These are phyloP conservation scores for Phytophthora parvispora DNA, from an alignment of 352 stramenopile species.

Conservation along the genomic window DNA sequence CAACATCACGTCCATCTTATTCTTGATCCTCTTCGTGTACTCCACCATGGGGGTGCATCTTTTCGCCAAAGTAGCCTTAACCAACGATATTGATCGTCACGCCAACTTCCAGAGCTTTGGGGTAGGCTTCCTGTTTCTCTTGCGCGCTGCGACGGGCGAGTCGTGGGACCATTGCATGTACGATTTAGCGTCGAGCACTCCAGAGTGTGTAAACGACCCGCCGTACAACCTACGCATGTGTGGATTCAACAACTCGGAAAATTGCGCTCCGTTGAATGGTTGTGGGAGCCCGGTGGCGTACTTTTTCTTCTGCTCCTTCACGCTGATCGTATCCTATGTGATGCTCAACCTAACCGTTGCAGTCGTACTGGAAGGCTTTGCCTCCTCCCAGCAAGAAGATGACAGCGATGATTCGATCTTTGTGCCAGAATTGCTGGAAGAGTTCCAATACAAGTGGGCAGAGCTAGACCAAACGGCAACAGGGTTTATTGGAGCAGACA, in stretches of 20 bases:
- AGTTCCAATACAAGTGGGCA: slow-evolving; percentile 89
- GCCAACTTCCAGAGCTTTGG: slow-evolving; percentile 93
- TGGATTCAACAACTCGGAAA: slow-evolving; percentile 64
- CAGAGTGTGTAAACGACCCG: slow-evolving; percentile 59
- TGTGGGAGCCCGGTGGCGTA: slow-evolving; percentile 71
- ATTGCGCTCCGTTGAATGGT: slow-evolving; percentile 72
- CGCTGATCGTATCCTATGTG: slow-evolving; percentile 91
- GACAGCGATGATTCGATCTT: slow-evolving; percentile 76
- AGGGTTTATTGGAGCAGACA: slow-evolving; percentile 75
- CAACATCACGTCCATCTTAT: slow-evolving; percentile 93
- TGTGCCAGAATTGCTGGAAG: slow-evolving; percentile 83
- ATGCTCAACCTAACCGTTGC: slow-evolving; percentile 95
- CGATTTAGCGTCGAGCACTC: slow-evolving; percentile 51
- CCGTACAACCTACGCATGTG: slow-evolving; percentile 61
- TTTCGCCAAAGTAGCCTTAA: slow-evolving; percentile 87
- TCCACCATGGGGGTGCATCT: slow-evolving; percentile 92
- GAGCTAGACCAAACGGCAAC: slow-evolving; percentile 89
- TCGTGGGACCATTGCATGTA: slow-evolving; percentile 94
- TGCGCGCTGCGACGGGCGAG: slow-evolving; percentile 92
- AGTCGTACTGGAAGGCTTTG: slow-evolving; percentile 93
- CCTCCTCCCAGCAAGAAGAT: slow-evolving; percentile 68
- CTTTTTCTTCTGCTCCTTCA: slow-evolving; percentile 88
- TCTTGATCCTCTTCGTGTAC: slow-evolving; percentile 95
- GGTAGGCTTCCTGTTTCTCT: slow-evolving; percentile 85
- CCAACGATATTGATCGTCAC: slow-evolving; percentile 76